Evolutionary conservation across 306 rosid genomes (phyloP).

Genomic region (Delonix regia): DNA sequence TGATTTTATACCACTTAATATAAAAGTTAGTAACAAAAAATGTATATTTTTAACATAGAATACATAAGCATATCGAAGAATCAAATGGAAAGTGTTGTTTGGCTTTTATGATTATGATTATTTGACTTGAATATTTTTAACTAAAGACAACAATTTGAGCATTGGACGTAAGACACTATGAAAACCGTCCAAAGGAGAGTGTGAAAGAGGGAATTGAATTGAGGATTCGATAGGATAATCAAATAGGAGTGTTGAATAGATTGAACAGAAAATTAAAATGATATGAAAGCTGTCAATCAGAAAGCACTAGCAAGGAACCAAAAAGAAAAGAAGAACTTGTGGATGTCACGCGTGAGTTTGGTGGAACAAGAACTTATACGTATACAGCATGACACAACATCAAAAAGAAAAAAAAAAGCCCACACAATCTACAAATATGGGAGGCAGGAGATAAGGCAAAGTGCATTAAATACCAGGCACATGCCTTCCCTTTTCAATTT

Average conservation of each 20-base stretch:
- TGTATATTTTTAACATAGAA: too few species aligned
- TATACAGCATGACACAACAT: background rate
- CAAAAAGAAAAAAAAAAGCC: conserved; percentile 16
- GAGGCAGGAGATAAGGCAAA: conserved; percentile 8
- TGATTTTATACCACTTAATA: too few species aligned
- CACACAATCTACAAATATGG: background rate
- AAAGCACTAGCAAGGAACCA: conserved; percentile 1
- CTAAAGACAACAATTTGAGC: too few species aligned
- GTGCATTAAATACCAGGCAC: conserved; percentile 43
- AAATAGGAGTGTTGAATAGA: background rate
- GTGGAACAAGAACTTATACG: background rate
- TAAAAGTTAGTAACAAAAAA: too few species aligned
- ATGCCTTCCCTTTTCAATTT: conserved; percentile 31
- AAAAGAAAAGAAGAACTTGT: background rate
- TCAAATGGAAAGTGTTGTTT: too few species aligned
- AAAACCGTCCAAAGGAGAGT: background rate
- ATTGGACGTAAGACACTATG: background rate
- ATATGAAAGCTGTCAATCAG: conserved; percentile 15
- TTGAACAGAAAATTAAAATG: background rate
- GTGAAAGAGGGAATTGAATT: background rate
- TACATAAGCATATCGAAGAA: too few species aligned
- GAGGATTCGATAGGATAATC: background rate
- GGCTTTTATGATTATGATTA: background rate
- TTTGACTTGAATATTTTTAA: too few species aligned
- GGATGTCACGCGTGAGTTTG: background rate